These are phyloP conservation scores for Panicum miliaceum DNA, from an alignment of 176 grass and related monocot species.

Conservation along the genomic window DNA sequence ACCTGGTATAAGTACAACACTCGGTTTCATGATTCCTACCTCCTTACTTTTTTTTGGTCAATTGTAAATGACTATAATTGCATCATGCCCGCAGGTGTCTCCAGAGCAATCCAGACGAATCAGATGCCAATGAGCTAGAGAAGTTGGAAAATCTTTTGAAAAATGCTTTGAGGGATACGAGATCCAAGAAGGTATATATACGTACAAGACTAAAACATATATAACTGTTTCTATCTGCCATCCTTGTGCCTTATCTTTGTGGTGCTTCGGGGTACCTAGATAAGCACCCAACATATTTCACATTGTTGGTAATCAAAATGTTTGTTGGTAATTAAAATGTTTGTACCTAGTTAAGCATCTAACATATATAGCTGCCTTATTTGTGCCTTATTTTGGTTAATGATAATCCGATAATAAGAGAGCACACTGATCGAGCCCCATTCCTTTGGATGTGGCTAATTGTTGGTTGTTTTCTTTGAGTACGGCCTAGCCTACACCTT, in stretches of 20 bases:
- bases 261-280: too few species aligned
- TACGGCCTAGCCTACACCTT: too few species aligned
- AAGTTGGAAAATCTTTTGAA: not conserved
- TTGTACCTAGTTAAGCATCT: too few species aligned
- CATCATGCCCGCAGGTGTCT: not conserved
- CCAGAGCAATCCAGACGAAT: not conserved
- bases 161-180: not conserved
- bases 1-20: not conserved
- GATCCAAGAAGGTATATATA: slow-evolving; percentile 2
- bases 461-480: too few species aligned
- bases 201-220: not conserved
- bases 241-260: not conserved
- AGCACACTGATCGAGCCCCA: too few species aligned
- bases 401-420: too few species aligned
- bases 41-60: not conserved
- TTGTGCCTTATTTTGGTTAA: too few species aligned
- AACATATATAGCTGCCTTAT: too few species aligned
- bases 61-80: not conserved
- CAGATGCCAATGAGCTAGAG: not conserved
- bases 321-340: too few species aligned
- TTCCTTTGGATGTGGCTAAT: too few species aligned
- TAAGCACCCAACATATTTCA: too few species aligned
- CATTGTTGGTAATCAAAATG: too few species aligned
- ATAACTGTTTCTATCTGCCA: not conserved
- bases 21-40: not conserved